Base-by-base conservation (phyloP, 805 yeast genomes). In the Monosporozyma aerobia region DNA sequence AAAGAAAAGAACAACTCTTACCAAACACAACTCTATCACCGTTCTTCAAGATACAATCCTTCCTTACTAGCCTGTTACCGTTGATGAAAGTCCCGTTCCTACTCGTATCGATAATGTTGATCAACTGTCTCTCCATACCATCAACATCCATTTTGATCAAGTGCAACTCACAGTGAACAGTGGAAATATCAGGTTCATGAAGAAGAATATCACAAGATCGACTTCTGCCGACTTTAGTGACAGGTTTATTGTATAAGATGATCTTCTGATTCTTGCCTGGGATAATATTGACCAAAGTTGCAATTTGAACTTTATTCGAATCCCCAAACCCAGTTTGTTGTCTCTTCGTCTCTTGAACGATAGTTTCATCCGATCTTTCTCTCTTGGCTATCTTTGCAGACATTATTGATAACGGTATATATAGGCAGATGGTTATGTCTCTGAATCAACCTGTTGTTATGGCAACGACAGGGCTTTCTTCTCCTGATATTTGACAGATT, bases 71-170 rank as follows among this genome's bases (percentile, higher is more conserved):
- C 47, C 71, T 63, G 37, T 73, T 75, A 13, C 80, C 87, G 59
- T 85, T 85, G 16, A 85, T 72, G 57, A 72, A 82, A 0, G 87
- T 80, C 0, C 92, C 90, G 63, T 85, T 85, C 2, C 86, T 56
- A 49, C 75, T 72, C 33, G 72, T 57, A 63, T 85, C 92, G 2
- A 79, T 74, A 10, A 84, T 61, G 56, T 77, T 73, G 14, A 79
- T 55, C 60, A 74, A 56, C 53, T 69, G 55, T 63, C 78, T 55
- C 56, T 54, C 53, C 16, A 52, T 56, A 19, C 70, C 72, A 39
- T 68, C 69, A 2, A 69, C 60, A 23, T 68, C 64, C 57, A 72
- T 63, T 51, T 70, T 61, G 50, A 79, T 69, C 5, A 77, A 65
- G 2, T 75, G 65, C 9, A 85, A 63, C 51, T 75, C 76, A 58